Conservation (phyloP, 768 basidiomycete species). For the Heimioporus sp. region DNA sequence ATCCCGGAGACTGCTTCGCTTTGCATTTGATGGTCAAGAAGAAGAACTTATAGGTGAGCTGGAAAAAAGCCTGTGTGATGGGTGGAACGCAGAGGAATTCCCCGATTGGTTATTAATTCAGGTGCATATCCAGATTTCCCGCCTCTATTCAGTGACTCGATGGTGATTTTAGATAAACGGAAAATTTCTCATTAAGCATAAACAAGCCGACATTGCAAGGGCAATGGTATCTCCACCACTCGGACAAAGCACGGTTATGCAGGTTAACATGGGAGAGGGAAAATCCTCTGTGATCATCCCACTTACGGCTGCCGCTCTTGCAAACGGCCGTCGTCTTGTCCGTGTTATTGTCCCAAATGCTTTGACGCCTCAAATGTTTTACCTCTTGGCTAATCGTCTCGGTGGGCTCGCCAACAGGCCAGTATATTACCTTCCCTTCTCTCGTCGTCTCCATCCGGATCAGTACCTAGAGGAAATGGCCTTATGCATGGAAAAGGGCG, state of each 20-base stretch:
- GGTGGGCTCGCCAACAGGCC: conserved; percentile 32
- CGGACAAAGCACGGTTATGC: neutral
- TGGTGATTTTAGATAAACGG: neutral
- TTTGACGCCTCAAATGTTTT: neutral
- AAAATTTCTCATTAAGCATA: conserved; percentile 34
- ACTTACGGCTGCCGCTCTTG: conserved; percentile 30
- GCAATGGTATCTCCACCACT: neutral
- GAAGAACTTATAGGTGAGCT: conserved; percentile 27
- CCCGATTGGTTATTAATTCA: conserved; percentile 46
- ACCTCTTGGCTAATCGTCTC: conserved; percentile 26
- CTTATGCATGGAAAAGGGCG: conserved; percentile 23
- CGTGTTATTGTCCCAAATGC: conserved; percentile 14
- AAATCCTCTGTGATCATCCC: conserved; percentile 10
- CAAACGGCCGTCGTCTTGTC: conserved; percentile 20
- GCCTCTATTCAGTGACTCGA: neutral
- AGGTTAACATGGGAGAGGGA: neutral
- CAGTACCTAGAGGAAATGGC: no score
- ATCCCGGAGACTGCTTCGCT: conserved; percentile 26
- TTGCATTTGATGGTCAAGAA: neutral
- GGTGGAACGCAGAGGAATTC: conserved; percentile 15
- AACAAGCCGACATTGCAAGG: conserved; percentile 8
- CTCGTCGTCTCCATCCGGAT: conserved; percentile 16
- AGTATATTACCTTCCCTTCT: neutral
- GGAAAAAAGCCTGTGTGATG: conserved; percentile 16
- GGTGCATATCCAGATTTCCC: conserved; percentile 14